phyloP scores from a whole-genome alignment of 2,329 filamentous ascomycete genomes.

The Beauveria caledonica region DNA sequence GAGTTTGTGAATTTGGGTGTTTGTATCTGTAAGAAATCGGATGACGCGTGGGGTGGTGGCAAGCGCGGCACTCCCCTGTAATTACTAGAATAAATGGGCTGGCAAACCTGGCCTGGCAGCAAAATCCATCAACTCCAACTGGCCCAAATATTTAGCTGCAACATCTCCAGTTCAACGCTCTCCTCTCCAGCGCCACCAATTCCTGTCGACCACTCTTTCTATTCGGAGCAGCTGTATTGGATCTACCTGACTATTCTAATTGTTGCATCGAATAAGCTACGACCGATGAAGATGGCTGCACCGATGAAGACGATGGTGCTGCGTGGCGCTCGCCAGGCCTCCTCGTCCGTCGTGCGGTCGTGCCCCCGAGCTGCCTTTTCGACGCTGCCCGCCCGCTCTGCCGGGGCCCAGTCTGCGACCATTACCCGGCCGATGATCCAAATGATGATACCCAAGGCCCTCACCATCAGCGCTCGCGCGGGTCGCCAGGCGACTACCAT shows the following conservation, averaged over 20 bases:
- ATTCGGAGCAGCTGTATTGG: background rate
- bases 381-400: background rate
- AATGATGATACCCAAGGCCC: conserved; percentile 9
- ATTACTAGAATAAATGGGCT: background rate
- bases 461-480: conserved; percentile 11
- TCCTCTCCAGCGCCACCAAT: background rate
- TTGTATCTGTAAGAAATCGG: background rate
- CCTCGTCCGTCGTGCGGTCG: background rate
- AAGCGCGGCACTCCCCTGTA: background rate
- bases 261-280: background rate
- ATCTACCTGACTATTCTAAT: background rate
- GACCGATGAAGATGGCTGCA: background rate
- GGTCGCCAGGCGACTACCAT: background rate
- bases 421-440: background rate
- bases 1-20: background rate
- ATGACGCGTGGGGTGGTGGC: background rate
- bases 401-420: background rate
- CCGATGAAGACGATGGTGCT: conserved; percentile 10
- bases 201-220: background rate
- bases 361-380: conserved; percentile 4
- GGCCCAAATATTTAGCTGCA: background rate
- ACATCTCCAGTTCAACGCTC: background rate
- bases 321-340: conserved; percentile 3
- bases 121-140: background rate
- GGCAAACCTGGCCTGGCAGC: background rate